Conservation (phyloP, 2,329 filamentous ascomycete genomes). For the Eutypa lata region DNA sequence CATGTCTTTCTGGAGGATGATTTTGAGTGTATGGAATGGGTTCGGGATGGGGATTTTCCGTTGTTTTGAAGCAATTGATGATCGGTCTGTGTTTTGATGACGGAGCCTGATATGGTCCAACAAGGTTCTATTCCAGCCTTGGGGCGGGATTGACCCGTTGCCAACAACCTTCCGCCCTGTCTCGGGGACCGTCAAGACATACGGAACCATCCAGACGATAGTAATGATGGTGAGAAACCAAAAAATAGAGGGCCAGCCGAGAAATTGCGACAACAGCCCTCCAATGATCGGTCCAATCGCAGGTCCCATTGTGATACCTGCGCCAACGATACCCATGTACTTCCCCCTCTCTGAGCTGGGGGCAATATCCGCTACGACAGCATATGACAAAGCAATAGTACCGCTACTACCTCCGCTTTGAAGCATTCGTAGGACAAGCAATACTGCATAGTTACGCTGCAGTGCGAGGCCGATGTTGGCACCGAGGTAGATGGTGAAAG, state of each 20-base stretch:
- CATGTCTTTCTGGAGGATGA: conserved; percentile 58
- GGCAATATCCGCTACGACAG: conserved; percentile 69
- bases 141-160: conserved; percentile 59
- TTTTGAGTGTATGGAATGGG: conserved; percentile 50
- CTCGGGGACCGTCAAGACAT: conserved; percentile 56
- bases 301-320: conserved; percentile 54
- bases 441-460: conserved; percentile 53
- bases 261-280: conserved; percentile 59
- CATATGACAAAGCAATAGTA: conserved; percentile 68
- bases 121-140: conserved; percentile 55
- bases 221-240: conserved; percentile 64
- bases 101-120: conserved; percentile 45
- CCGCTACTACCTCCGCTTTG: conserved; percentile 65
- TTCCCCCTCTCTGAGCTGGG: conserved; percentile 67
- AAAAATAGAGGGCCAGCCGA: conserved; percentile 67
- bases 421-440: conserved; percentile 59
- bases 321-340: conserved; percentile 67
- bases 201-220: conserved; percentile 49
- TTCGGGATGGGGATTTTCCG: conserved; percentile 52
- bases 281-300: conserved; percentile 60
- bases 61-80: conserved; percentile 28
- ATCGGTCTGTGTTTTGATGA: conserved; percentile 30
- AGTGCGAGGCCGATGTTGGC: conserved; percentile 60
- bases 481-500: conserved; percentile 53
- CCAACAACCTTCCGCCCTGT: conserved; percentile 59